A percentile compares a stretch with the other conserved stretches of the same genome.
Evolutionary conservation across 2,329 filamentous ascomycete species (phyloP).

Genomic region (Dactylonectria macrodidyma): DNA sequence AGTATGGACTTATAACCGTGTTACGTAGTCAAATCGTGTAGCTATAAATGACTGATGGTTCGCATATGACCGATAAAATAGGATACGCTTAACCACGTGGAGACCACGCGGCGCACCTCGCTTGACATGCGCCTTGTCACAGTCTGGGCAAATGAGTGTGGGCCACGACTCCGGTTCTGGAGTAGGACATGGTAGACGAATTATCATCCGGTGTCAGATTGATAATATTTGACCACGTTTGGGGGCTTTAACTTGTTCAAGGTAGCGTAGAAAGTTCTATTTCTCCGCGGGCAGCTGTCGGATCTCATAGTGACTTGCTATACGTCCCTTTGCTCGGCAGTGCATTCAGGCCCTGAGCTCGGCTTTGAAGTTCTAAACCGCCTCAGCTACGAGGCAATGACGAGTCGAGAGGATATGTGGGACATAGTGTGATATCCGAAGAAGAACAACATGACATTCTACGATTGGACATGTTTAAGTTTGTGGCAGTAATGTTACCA

Average conservation of each 20-base stretch:
- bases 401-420: constrained; percentile 15
- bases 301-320: constrained; percentile 6
- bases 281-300: constrained; percentile 18
- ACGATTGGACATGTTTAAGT: background rate
- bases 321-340: constrained; percentile 6
- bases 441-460: background rate
- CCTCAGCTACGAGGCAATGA: constrained; percentile 33
- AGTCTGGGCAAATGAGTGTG: background rate
- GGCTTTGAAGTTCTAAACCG: constrained; percentile 37
- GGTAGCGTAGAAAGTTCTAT: background rate
- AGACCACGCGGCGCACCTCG: background rate
- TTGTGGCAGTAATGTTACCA: background rate
- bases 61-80: background rate
- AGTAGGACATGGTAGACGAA: background rate
- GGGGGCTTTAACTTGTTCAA: background rate
- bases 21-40: background rate
- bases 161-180: background rate
- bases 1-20: background rate
- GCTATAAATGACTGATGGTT: background rate
- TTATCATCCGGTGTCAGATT: background rate
- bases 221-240: background rate
- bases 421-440: constrained; percentile 24
- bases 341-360: constrained; percentile 31
- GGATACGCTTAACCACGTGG: background rate
- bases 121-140: background rate